phyloP scores from a whole-genome alignment of 345 rosid genomes.

The Angophora floribunda region DNA sequence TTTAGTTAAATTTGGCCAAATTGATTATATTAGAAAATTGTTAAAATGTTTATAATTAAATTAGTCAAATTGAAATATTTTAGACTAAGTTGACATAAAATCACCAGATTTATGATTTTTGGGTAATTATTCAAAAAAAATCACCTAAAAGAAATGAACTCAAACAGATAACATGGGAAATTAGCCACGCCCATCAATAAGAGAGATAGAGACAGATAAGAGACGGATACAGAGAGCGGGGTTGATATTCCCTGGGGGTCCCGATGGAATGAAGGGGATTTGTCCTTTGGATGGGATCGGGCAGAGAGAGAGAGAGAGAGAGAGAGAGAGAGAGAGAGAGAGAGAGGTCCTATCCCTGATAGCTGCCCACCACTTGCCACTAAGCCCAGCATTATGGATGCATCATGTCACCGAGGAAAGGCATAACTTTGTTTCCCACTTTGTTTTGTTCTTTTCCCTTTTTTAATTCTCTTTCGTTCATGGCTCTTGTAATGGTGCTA shows the following conservation, averaged over 20 bases:
- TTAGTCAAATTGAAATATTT: background rate
- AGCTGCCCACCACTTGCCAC: background rate
- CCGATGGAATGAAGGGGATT: background rate
- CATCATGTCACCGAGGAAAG: background rate
- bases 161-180: background rate
- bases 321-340: background rate
- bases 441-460: background rate
- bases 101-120: no score
- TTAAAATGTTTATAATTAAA: rapidly evolving
- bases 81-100: background rate
- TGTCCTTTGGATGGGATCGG: background rate
- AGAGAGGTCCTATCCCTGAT: background rate
- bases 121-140: no score
- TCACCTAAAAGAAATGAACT: background rate
- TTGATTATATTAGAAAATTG: background rate
- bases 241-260: background rate
- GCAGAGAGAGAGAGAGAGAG: background rate
- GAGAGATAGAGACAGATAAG: background rate
- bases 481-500: background rate
- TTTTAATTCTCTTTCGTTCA: background rate
- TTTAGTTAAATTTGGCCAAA: no score
- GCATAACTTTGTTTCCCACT: background rate
- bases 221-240: background rate
- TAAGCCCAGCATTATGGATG: background rate
- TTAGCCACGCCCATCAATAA: background rate